Conservation (phyloP, 192 early-diverging fungal species). For the Linnemannia hyalina region DNA sequence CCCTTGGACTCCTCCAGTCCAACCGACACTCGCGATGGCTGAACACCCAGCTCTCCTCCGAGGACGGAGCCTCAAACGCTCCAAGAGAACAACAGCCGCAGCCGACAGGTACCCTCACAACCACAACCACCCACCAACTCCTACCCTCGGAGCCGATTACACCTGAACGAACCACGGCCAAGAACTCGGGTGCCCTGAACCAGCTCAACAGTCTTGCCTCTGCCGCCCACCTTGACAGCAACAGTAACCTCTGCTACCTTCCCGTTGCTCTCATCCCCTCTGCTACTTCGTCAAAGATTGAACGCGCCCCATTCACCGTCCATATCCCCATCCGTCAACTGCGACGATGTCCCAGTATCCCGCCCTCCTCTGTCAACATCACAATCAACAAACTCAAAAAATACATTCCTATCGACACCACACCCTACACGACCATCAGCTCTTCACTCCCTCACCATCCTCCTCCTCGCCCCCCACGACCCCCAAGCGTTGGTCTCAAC, state of each 20-base stretch:
- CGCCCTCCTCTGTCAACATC: neutral
- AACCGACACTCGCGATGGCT: slow-evolving; percentile 34
- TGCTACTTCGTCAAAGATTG: neutral
- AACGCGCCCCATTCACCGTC: neutral
- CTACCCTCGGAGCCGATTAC: slow-evolving; percentile 32
- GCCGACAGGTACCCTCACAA: neutral
- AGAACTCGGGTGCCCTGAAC: neutral
- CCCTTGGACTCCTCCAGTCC: slow-evolving; percentile 18
- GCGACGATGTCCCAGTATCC: slow-evolving; percentile 15
- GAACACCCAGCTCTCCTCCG: slow-evolving; percentile 33
- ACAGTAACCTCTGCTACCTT: neutral
- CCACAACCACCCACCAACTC: slow-evolving; percentile 17
- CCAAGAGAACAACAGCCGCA: neutral
- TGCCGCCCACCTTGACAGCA: neutral
- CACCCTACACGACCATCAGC: slow-evolving; percentile 10
- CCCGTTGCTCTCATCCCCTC: neutral
- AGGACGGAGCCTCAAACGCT: slow-evolving; percentile 14
- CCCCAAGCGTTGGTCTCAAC: neutral
- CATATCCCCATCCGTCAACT: neutral
- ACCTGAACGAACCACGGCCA: neutral
- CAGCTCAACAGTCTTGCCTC: neutral
- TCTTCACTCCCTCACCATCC: slow-evolving; percentile 15
- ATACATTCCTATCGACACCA: slow-evolving; percentile 15
- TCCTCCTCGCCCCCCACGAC: neutral
- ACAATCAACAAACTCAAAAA: neutral